Base-by-base conservation (phyloP, 179 eudicot species). In the Actinidia chinensis region DNA sequence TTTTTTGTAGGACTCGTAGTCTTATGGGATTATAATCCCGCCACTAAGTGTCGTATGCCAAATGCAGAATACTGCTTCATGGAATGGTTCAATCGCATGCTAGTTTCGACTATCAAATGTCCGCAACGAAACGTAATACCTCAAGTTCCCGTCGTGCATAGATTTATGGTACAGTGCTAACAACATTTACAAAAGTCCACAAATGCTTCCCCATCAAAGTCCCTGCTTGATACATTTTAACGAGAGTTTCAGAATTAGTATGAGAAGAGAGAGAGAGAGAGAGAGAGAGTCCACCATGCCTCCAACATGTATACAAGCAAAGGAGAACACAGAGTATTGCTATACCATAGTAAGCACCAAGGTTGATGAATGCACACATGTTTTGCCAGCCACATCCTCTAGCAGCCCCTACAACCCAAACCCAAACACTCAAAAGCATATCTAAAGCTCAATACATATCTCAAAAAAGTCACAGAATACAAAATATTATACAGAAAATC, bases 331-430 rank as follows among this genome's bases (percentile, higher is more conserved):
- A 68, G 69, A 84, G 97, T 71, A 90, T 79, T 52, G 86, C 97
- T 56, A 90, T 87, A 68, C 81, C 67, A 75, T 90, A 92, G 76
- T 89, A 92, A n/a, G 97, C 97, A 55, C 88, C 91, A 63, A 92
- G 88, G 78, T 92, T 92, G 78, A 90, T 86, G 47, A 65, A 43
- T 6, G 88, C 82, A 60, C 97, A 88, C 70, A 89, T 59, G 20
- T 83, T 87, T 80, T 92, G 97, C 94, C 94, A 89, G 20, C 97
- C 97, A 78, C 93, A 90, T 17, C 97, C 97, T 85, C 95, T 87
- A 42, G 95, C 95, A 71, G 90, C 88, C 61, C 94, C 93, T 90
- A 36, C 66, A 52, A 46, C 23, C 6, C 60, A 44, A 71, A 71
- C 0, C 13, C 51, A 46, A 10, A n/a, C 22, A 56, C 23, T 18